Evolutionary conservation across 495 filamentous ascomycete genomes (phyloP).

Genomic region (Tuber melanosporum): DNA sequence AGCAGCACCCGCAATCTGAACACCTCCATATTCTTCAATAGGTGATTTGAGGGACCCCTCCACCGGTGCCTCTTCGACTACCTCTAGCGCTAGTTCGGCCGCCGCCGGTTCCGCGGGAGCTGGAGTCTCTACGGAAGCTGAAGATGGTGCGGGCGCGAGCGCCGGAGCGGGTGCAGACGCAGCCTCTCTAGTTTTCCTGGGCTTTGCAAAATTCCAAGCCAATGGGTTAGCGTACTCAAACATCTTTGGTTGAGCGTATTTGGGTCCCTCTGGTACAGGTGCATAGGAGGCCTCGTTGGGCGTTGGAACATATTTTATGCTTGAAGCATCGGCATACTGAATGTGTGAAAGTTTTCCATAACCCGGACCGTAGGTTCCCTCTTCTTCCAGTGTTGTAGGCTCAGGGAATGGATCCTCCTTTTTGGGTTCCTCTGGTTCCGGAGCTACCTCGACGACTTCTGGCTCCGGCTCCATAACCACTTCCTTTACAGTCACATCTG

Average conservation of each 20-base stretch:
- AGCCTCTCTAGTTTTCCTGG: slow-evolving; percentile 9
- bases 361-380: slow-evolving; percentile 23
- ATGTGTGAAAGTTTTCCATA: slow-evolving; percentile 28
- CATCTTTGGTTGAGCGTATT: slow-evolving; percentile 28
- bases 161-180: slow-evolving; percentile 14
- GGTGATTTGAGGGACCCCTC: background rate
- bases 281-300: slow-evolving; percentile 29
- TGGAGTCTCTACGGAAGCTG: slow-evolving; percentile 8
- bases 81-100: background rate
- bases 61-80: slow-evolving; percentile 6
- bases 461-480: slow-evolving; percentile 7
- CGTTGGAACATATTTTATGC: slow-evolving; percentile 24
- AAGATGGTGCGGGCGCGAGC: slow-evolving; percentile 5
- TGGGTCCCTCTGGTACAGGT: slow-evolving; percentile 34
- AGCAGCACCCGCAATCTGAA: slow-evolving; percentile 8
- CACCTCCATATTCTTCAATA: background rate
- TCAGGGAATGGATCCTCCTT: slow-evolving; percentile 12
- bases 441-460: background rate
- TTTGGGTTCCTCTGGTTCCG: slow-evolving; percentile 5
- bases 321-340: slow-evolving; percentile 23
- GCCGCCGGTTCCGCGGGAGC: slow-evolving; percentile 1
- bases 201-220: slow-evolving; percentile 18
- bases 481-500: background rate
- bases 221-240: slow-evolving; percentile 30
- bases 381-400: slow-evolving; percentile 8